Base-by-base conservation (phyloP, 306 rosid genomes). In the Lathyrus oleraceus region DNA sequence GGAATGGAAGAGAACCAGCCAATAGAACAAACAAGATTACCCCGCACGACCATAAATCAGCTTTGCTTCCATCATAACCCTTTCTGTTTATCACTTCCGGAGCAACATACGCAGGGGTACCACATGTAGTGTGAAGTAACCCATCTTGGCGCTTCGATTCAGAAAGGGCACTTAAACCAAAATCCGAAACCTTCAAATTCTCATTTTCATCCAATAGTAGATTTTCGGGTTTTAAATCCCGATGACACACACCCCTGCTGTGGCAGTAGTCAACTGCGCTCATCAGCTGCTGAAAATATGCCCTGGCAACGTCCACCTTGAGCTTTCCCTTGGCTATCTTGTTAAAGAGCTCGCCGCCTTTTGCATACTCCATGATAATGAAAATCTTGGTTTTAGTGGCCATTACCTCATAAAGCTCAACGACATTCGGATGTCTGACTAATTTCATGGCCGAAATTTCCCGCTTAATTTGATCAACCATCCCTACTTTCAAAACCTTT, bases 21-120 rank as follows among this genome's bases (percentile, higher is more conserved):
- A 95, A 76, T 1, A 95, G 87, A 82, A 86, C 99, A 64, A 23
- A 95, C 78, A 95, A 80, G 81, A 95, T 75, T 83, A 95, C 99
- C 63, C 99, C 99, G 36, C 96, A 91, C 1, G 99, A 95, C 99
- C 99, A 95, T 67, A 91, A 86, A 83, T 95, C 99, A 53, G 99
- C 91, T 83, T 91, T 95, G 59, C 70, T 5, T 28, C 99, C 99
- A 65, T 91, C 97, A 53, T 95, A 95, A 27, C 97, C 99, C 66
- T 62, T 87, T 80, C 99, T 76, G 83, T 70, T 86, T 45, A 95
- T 91, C 56, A 95, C 90, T 83, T 95, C 99, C 3, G 99, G 96
- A 61, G 97, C 85, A 76, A 91, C 97, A 53, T 95, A 95, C 12
- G 99, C 93, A 61, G 97, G 99, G 10, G 99, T 95, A 43, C 99